Evolutionary conservation across 1,284 basidiomycete species (phyloP).

Genomic region (Trametes sp.): DNA sequence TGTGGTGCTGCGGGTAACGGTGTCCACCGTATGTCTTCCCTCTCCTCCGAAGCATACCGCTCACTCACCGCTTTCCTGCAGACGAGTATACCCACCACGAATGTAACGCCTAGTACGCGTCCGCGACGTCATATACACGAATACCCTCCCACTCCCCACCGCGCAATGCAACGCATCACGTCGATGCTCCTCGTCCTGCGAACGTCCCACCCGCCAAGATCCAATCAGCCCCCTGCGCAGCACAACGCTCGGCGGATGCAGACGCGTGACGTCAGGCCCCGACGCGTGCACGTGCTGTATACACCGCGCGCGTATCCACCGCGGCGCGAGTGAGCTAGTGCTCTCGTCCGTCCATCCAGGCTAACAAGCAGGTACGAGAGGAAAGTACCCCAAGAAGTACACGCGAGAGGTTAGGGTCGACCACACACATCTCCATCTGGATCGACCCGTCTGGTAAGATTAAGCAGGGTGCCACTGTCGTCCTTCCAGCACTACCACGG

Average conservation of each 20-base stretch:
- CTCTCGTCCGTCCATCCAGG: no score
- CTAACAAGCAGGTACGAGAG: no score
- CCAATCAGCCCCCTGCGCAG: neutral
- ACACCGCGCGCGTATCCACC: neutral
- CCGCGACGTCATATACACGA: neutral
- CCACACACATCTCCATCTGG: no score
- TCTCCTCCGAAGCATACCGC: neutral
- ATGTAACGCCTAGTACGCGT: neutral
- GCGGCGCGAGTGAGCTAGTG: no score
- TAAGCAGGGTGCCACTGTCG: no score
- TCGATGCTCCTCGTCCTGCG: neutral
- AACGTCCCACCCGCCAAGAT: neutral
- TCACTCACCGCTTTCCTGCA: neutral
- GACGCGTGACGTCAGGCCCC: slow-evolving; percentile 5
- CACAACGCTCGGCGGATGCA: neutral
- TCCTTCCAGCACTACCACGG: no score
- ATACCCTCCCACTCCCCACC: neutral
- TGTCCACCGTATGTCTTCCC: neutral
- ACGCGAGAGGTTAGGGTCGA: no score
- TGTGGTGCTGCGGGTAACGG: neutral
- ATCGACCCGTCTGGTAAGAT: no score
- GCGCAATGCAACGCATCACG: neutral
- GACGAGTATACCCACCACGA: neutral
- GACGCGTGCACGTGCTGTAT: slow-evolving; percentile 2
- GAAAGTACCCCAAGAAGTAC: no score